phyloP scores from a whole-genome alignment of 208 protist species.

The Trichomonas tenax region DNA sequence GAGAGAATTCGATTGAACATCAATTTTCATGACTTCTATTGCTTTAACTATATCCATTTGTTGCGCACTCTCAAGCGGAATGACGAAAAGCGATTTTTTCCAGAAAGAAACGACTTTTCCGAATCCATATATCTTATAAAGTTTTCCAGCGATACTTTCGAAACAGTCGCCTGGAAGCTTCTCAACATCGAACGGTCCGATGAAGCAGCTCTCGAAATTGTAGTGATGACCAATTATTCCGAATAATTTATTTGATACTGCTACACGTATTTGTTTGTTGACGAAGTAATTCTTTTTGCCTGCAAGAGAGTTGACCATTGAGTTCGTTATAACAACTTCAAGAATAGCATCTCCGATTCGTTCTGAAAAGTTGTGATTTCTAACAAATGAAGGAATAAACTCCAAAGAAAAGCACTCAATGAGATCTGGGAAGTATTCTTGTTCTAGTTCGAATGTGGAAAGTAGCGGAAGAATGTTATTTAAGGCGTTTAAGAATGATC shows the following conservation, averaged over 20 bases:
- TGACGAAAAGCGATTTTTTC: not conserved
- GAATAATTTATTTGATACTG: not conserved
- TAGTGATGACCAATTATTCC: not conserved
- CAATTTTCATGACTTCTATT: not conserved
- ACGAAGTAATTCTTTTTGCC: not conserved
- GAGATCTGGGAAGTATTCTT: not conserved
- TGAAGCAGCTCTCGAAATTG: not conserved
- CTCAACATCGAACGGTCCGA: not conserved
- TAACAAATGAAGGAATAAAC: not conserved
- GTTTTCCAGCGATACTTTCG: not conserved
- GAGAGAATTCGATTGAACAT: not conserved
- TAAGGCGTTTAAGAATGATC: not conserved
- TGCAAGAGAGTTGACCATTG: not conserved
- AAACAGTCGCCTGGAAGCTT: conserved; percentile 9
- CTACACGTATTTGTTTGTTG: not conserved
- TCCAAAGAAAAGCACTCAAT: not conserved
- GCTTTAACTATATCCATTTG: not conserved
- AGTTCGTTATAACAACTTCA: not conserved
- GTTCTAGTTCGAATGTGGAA: not conserved
- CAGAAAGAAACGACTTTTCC: not conserved
- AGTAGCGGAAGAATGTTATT: not conserved
- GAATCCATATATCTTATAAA: not conserved
- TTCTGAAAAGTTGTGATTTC: not conserved
- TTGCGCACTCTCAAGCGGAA: not conserved
- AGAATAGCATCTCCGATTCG: not conserved